Evolutionary conservation across 495 filamentous ascomycete species (phyloP).

Genomic region (Aspergillus funiculosus): DNA sequence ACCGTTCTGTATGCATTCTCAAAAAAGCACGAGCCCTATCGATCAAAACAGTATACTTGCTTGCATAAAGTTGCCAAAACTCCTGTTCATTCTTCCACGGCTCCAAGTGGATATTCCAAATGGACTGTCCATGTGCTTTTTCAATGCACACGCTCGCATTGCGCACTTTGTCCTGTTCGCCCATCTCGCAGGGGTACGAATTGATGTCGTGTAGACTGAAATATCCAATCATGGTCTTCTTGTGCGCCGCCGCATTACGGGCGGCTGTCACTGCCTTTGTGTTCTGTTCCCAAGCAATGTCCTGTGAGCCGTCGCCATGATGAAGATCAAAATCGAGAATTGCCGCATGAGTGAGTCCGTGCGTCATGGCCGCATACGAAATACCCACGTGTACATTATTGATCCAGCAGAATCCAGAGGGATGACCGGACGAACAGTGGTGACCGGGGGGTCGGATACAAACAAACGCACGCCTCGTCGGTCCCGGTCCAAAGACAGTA

Average conservation of each 20-base stretch:
- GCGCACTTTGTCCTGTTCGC: constrained; percentile 81
- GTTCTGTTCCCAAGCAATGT: constrained; percentile 86
- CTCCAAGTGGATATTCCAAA: constrained; percentile 95
- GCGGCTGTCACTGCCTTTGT: constrained; percentile 47
- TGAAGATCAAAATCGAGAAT: constrained; percentile 97
- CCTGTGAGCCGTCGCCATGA: constrained; percentile 92
- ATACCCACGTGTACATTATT: constrained; percentile 98
- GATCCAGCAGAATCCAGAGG: constrained; percentile 96
- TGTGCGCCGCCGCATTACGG: constrained; percentile 63
- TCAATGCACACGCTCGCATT: constrained; percentile 91
- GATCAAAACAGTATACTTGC: constrained; percentile 66
- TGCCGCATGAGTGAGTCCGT: constrained; percentile 87
- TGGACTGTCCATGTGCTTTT: constrained; percentile 80
- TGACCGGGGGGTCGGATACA: constrained; percentile 83
- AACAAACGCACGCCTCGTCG: constrained; percentile 68
- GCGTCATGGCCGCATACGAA: constrained; percentile 71
- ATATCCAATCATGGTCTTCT: constrained; percentile 85
- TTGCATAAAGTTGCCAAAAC: constrained; percentile 83
- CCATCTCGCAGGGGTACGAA: constrained; percentile 88
- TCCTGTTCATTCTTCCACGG: constrained; percentile 73
- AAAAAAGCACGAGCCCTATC: constrained; percentile 76
- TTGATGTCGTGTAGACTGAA: constrained; percentile 98
- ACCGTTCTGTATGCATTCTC: constrained; percentile 56
- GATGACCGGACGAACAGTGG: constrained; percentile 81
- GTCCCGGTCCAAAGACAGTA: constrained; percentile 61